Evolutionary conservation across 495 filamentous ascomycete species (phyloP).

Genomic region (Bacidia rubella): DNA sequence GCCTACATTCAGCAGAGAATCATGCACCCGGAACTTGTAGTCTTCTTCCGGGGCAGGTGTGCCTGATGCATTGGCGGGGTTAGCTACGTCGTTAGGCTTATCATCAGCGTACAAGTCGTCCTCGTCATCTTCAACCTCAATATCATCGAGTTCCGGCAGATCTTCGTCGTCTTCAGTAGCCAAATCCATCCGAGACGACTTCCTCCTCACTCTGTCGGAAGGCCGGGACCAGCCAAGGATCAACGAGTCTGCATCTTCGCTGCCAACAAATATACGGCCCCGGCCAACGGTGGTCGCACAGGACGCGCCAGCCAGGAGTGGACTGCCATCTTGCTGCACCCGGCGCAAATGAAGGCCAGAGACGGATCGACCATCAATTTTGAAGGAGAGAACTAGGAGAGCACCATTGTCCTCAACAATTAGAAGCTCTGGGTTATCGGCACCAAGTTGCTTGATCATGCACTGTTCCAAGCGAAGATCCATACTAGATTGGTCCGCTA

Average conservation of each 20-base stretch:
- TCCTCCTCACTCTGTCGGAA: conserved; percentile 30
- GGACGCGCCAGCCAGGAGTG: conserved; percentile 52
- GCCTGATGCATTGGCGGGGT: neutral
- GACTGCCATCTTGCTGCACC: conserved; percentile 46
- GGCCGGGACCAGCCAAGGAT: conserved; percentile 66
- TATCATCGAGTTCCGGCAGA: conserved; percentile 35
- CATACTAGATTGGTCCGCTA: conserved; percentile 76
- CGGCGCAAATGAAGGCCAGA: conserved; percentile 63
- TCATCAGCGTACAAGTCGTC: conserved; percentile 51
- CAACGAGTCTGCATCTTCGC: conserved; percentile 68
- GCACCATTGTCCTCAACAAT: conserved; percentile 69
- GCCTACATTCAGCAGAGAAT: conserved; percentile 60
- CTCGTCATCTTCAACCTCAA: conserved; percentile 43
- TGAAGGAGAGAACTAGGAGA: conserved; percentile 65
- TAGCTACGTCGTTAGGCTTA: conserved; percentile 13
- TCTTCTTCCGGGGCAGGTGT: conserved; percentile 25
- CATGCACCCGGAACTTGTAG: conserved; percentile 63
- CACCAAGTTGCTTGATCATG: conserved; percentile 57
- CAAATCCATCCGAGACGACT: conserved; percentile 31
- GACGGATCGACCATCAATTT: conserved; percentile 82
- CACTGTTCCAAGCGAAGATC: conserved; percentile 72
- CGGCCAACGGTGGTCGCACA: conserved; percentile 53
- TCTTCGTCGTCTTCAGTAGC: conserved; percentile 35
- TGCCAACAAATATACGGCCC: conserved; percentile 71
- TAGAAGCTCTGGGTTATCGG: conserved; percentile 65